Conservation (phyloP, 1,139 yeast genomes). For the Maudiozyma humilis region DNA sequence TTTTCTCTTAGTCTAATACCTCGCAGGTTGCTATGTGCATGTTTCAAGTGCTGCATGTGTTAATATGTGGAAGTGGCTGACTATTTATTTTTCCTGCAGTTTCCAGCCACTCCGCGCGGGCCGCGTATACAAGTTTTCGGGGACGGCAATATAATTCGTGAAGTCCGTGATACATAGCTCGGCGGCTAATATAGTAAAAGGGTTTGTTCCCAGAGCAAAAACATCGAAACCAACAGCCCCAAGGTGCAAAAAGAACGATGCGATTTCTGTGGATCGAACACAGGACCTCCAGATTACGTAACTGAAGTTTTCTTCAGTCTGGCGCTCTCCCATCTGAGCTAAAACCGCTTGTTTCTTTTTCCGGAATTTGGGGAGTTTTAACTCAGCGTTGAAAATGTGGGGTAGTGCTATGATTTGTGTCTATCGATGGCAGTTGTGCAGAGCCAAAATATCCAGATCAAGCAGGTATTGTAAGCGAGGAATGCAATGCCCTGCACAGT, state of each 20-base stretch:
- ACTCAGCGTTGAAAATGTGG: no score
- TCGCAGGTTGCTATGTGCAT: no score
- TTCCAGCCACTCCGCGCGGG: no score
- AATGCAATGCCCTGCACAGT: no score
- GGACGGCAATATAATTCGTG: background rate
- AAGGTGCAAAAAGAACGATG: slow-evolving; percentile 34
- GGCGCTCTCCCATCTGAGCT: slow-evolving; percentile 27
- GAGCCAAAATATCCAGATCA: no score
- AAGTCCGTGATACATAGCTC: background rate
- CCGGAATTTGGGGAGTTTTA: background rate
- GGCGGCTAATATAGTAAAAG: background rate
- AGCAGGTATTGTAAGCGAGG: no score
- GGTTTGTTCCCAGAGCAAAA: no score
- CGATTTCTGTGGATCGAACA: slow-evolving; percentile 91
- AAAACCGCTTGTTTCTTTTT: slow-evolving; percentile 12
- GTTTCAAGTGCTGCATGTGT: background rate
- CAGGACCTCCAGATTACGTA: slow-evolving; percentile 46
- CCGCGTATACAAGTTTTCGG: no score
- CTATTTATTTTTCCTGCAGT: no score
- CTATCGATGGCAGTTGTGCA: no score
- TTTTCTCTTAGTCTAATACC: slow-evolving; percentile 1
- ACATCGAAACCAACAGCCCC: no score
- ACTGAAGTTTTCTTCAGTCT: slow-evolving; percentile 22
- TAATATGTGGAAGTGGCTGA: background rate
- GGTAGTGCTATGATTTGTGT: no score